These are phyloP conservation scores for Iris pallida DNA, from an alignment of 116 monocot species.

Conservation along the genomic window DNA sequence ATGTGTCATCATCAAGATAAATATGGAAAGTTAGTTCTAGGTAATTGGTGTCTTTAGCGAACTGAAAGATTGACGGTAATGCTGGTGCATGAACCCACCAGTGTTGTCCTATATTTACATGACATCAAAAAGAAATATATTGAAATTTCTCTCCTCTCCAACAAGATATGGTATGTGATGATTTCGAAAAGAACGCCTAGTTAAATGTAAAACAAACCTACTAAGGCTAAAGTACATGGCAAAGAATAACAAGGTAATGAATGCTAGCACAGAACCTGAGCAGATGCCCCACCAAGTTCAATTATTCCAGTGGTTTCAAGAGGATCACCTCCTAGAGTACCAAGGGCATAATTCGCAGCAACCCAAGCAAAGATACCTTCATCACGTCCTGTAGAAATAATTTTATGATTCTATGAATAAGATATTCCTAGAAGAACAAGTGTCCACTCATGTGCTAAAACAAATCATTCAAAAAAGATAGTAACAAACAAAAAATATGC, in stretches of 20 bases:
- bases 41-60: too few species aligned
- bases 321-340: slow-evolving; percentile 62
- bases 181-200: too few species aligned
- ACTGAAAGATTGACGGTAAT: too few species aligned
- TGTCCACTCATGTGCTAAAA: background rate
- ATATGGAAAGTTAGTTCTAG: too few species aligned
- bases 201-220: too few species aligned
- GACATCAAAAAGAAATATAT: too few species aligned
- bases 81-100: too few species aligned
- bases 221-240: background rate
- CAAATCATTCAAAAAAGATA: background rate
- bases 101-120: too few species aligned
- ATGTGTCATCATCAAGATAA: too few species aligned
- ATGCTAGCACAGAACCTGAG: slow-evolving; percentile 44
- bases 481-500: background rate
- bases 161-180: too few species aligned
- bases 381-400: slow-evolving; percentile 49
- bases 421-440: background rate
- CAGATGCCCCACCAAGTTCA: slow-evolving; percentile 92
- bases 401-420: background rate
- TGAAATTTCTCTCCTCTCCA: too few species aligned
- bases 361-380: slow-evolving; percentile 91
- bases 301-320: slow-evolving; percentile 67
- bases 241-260: background rate
- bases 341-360: slow-evolving; percentile 81